phyloP scores from a whole-genome alignment of 176 grass and related monocot genomes.

The Pontederia paniculata region DNA sequence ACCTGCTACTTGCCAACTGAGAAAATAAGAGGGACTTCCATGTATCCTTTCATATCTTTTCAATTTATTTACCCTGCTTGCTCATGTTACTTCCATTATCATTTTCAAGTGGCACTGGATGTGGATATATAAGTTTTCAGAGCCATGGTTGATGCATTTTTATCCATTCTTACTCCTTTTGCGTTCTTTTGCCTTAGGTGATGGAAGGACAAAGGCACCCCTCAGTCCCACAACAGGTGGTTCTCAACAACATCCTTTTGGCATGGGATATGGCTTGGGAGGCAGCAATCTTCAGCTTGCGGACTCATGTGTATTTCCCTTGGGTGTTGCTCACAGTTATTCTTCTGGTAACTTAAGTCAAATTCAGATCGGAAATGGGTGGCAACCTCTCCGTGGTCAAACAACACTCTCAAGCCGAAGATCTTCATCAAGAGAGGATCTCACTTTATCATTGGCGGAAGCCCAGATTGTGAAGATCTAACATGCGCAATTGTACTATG shows the following conservation, averaged over 20 bases:
- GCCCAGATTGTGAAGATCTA: slow-evolving; percentile 69
- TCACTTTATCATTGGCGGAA: slow-evolving; percentile 62
- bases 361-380: slow-evolving; percentile 71
- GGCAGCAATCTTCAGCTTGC: slow-evolving; percentile 55
- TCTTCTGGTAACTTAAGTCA: slow-evolving; percentile 92
- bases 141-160: background rate
- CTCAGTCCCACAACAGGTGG: slow-evolving; percentile 79
- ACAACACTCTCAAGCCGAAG: slow-evolving; percentile 85
- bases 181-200: slow-evolving; percentile 30
- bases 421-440: slow-evolving; percentile 94
- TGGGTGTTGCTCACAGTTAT: slow-evolving; percentile 74
- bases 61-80: no score
- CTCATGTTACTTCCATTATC: no score
- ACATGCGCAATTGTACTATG: background rate
- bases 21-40: no score
- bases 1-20: no score
- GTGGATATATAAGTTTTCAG: background rate
- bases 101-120: no score
- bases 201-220: slow-evolving; percentile 75
- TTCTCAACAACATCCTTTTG: slow-evolving; percentile 76
- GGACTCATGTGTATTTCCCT: slow-evolving; percentile 53
- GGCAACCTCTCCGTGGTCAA: slow-evolving; percentile 59
- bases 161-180: background rate
- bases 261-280: slow-evolving; percentile 54
- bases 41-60: no score